A percentile compares a stretch with the other conserved stretches of the same genome.
Conservation (phyloP, 257 asterid species). For the Solanum pinnatisectum region DNA sequence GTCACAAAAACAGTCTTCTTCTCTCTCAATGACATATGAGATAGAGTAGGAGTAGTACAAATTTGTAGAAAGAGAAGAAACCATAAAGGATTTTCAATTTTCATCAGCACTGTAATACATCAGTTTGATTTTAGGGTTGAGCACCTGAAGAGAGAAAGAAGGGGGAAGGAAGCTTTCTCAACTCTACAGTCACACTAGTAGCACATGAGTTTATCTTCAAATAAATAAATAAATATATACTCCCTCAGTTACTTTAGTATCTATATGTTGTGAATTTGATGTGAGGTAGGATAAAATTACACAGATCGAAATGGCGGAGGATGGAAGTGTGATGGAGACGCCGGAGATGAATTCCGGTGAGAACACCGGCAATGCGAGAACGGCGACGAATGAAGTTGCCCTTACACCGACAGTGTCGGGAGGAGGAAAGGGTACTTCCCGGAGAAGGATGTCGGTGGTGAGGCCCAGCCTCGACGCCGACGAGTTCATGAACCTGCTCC, state of each 20-base stretch:
- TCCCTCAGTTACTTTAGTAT: neutral
- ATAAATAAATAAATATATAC: too few species aligned
- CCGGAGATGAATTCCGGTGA: constrained; percentile 41
- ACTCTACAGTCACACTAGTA: neutral
- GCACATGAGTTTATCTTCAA: neutral
- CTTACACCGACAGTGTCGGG: constrained; percentile 37
- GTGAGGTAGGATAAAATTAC: constrained; percentile 11
- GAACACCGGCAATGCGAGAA: constrained; percentile 37
- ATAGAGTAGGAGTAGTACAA: neutral
- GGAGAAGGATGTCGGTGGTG: constrained; percentile 72
- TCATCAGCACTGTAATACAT: neutral
- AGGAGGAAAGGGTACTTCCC: constrained; percentile 20
- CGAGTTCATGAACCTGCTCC: constrained; percentile 81
- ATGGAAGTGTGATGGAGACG: constrained; percentile 38
- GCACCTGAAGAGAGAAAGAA: neutral
- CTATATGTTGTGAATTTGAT: constrained; percentile 4
- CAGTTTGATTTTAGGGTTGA: neutral
- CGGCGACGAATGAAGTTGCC: constrained; percentile 1
- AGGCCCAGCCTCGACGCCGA: constrained; percentile 91
- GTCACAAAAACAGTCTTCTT: neutral
- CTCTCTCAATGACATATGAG: neutral
- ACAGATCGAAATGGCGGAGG: constrained; percentile 90
- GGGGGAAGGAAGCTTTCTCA: neutral
- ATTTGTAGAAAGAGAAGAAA: neutral
- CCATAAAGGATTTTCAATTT: neutral